These are phyloP conservation scores for Hevea brasiliensis DNA, from an alignment of 345 rosid genomes.

Conservation along the genomic window DNA sequence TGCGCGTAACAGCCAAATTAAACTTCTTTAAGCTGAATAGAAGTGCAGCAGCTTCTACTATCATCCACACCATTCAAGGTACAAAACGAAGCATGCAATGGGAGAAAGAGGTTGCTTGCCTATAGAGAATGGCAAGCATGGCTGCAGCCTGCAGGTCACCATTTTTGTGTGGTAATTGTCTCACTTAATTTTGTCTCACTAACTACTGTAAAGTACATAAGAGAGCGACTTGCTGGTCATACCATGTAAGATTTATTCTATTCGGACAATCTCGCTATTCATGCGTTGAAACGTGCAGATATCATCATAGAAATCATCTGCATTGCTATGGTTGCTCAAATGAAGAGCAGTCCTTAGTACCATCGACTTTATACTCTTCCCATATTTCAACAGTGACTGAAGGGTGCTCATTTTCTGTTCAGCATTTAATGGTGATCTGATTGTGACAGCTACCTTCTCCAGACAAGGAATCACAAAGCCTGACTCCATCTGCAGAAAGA, in stretches of 20 bases:
- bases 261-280: conserved; percentile 59
- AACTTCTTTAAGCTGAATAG: neutral
- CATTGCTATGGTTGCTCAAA: conserved; percentile 88
- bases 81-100: neutral
- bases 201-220: no score
- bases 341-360: conserved; percentile 80
- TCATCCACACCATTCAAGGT: neutral
- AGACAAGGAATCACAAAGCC: conserved; percentile 72
- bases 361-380: conserved; percentile 61
- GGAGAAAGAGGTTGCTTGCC: neutral
- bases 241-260: conserved; percentile 47
- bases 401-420: conserved; percentile 96
- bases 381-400: conserved; percentile 74
- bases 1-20: neutral
- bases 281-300: conserved; percentile 76
- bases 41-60: neutral
- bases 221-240: neutral
- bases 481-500: conserved; percentile 57
- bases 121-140: neutral
- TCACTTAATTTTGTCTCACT: no score
- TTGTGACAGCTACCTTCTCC: conserved; percentile 79
- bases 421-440: conserved; percentile 91
- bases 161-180: no score
- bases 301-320: conserved; percentile 94
- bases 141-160: no score